Evolutionary conservation across 2,329 filamentous ascomycete genomes (phyloP), one percentile per base, ranked within the genome.

Genomic region (Fusarium equiseti): DNA sequence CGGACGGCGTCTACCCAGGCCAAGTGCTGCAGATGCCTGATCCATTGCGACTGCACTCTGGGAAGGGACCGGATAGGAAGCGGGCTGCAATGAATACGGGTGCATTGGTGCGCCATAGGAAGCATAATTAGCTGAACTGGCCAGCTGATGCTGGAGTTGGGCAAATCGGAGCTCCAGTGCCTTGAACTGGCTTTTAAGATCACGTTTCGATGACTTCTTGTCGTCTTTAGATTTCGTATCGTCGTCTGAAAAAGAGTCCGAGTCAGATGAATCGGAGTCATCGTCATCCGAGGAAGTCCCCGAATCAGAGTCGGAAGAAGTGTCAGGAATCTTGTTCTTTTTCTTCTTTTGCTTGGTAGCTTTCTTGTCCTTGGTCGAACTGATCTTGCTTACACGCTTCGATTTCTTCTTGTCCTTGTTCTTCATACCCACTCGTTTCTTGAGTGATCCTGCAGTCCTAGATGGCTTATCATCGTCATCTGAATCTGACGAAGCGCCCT

Each of bases 121-220:
- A 35, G 55, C 15, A n/a, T 50, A 35, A 6, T 51, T 38, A 38
- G 32, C 59, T 24, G 65, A 27, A 43, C 60, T 52, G 18, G 61
- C 12, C 26, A 76, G 44, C 50, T 76, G 74, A 16, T 61, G 60
- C 46, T 76, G 75, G 8, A 79, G 70, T 29, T 75, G 73, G 8
- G 71, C 57, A 11, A 78, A 46, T 24, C 77, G 76, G 16, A 76
- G 67, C 43, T 75, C 70, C 51, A 81, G 71, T n/a, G 75, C 62
- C 24, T 76, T 71, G 20, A 80, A 65, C 8, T 81, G 79, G 10
- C 66, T 59, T 51, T 75, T 65, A 22, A 81, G 66, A 8, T 72
- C 31, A 16, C 20, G n/a, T 26, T 27, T 70, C 15, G 71, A 31
- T 22, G 52, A 49, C 27, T 52, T 58, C 20, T 62, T 63, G 22